Evolutionary conservation across 768 basidiomycete genomes (phyloP).

Genomic region (Kwoniella botswanensis): DNA sequence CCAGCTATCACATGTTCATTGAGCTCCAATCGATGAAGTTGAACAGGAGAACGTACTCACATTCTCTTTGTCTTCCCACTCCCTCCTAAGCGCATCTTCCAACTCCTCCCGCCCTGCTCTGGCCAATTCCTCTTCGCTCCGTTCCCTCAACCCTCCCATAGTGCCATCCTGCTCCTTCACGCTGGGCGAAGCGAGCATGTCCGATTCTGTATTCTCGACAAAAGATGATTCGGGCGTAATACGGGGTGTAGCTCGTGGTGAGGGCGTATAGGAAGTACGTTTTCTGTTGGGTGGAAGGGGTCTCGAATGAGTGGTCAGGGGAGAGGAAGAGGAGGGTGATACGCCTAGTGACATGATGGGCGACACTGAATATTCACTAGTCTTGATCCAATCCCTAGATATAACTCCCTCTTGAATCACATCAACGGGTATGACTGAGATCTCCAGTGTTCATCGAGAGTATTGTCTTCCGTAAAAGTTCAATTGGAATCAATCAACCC

Average conservation of each 20-base stretch:
- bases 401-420: too few species aligned
- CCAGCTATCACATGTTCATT: neutral
- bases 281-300: slow-evolving; percentile 35
- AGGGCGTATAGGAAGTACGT: slow-evolving; percentile 29
- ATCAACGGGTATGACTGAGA: too few species aligned
- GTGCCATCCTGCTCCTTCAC: slow-evolving; percentile 17
- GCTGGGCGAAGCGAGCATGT: neutral
- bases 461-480: too few species aligned
- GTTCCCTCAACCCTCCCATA: slow-evolving; percentile 43
- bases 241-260: slow-evolving; percentile 20
- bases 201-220: neutral
- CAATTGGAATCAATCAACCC: neutral
- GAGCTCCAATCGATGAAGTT: neutral
- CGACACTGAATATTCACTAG: too few species aligned
- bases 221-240: slow-evolving; percentile 9
- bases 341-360: slow-evolving; percentile 23
- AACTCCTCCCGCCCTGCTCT: slow-evolving; percentile 34
- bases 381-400: too few species aligned
- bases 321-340: slow-evolving; percentile 16
- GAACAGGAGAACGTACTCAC: slow-evolving; percentile 21
- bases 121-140: slow-evolving; percentile 36
- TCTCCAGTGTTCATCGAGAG: too few species aligned
- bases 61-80: slow-evolving; percentile 36
- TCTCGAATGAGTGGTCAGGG: slow-evolving; percentile 21
- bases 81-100: slow-evolving; percentile 33